Percentiles rank a stretch among this genome's conserved stretches.
phyloP scores from a whole-genome alignment of 2,329 filamentous ascomycete species.

The Akanthomyces uredinophilus region DNA sequence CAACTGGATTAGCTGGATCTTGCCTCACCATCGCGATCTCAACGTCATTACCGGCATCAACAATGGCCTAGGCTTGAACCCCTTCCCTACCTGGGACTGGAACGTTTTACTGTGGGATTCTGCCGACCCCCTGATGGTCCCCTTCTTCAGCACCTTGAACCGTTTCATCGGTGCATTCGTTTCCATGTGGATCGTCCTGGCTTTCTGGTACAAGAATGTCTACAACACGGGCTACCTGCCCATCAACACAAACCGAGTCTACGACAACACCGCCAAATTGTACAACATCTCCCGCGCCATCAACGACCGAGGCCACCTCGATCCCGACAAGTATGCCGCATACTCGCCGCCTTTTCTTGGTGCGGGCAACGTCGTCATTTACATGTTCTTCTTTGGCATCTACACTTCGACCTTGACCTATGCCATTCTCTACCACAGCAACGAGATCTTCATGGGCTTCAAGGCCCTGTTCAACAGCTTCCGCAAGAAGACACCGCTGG shows the following conservation, averaged over 20 bases:
- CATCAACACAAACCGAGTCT: conserved; percentile 48
- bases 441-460: conserved; percentile 46
- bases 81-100: conserved; percentile 45
- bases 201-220: conserved; percentile 53
- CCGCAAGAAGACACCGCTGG: conserved; percentile 33
- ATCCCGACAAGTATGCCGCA: conserved; percentile 38
- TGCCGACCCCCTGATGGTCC: conserved; percentile 42
- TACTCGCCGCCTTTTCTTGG: conserved; percentile 50
- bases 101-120: conserved; percentile 40
- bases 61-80: conserved; percentile 42
- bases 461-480: conserved; percentile 42
- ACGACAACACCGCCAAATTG: conserved; percentile 41
- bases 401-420: conserved; percentile 49
- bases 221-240: conserved; percentile 53
- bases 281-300: conserved; percentile 43
- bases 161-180: conserved; percentile 53
- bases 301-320: conserved; percentile 40
- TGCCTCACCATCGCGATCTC: conserved; percentile 39
- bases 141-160: conserved; percentile 58
- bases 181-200: conserved; percentile 50
- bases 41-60: conserved; percentile 40
- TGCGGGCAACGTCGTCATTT: conserved; percentile 46
- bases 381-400: conserved; percentile 51
- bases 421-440: conserved; percentile 46
- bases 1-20: conserved; percentile 54